Conservation (phyloP, 2,329 filamentous ascomycete genomes). For the Fusarium coffeatum region DNA sequence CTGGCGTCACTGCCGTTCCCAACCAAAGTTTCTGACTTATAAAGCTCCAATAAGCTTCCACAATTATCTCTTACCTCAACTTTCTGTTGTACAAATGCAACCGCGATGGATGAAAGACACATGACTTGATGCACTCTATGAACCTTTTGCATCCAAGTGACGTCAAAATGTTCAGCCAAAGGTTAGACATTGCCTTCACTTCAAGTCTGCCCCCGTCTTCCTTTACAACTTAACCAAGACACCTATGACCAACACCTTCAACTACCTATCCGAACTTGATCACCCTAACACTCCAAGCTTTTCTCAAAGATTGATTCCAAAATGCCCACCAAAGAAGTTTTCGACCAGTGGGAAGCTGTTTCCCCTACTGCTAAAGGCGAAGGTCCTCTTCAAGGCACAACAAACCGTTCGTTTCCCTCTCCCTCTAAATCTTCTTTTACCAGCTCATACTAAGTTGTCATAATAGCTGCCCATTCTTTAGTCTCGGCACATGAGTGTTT, state of each 20-base stretch:
- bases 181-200: background rate
- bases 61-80: background rate
- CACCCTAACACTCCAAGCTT: fast-evolving
- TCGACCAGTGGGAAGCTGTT: constrained; percentile 32
- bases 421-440: background rate
- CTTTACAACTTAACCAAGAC: background rate
- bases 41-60: background rate
- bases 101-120: background rate
- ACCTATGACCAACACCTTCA: background rate
- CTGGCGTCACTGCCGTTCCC: background rate
- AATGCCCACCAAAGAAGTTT: constrained; percentile 43
- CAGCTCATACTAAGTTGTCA: background rate
- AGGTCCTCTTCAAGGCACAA: constrained; percentile 37
- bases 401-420: constrained; percentile 10
- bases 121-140: background rate
- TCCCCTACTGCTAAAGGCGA: constrained; percentile 29
- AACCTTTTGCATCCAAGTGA: background rate
- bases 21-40: background rate
- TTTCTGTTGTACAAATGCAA: constrained; percentile 19
- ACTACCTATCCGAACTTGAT: too few species aligned
- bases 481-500: constrained; percentile 45
- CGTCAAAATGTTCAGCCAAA: constrained; percentile 2
- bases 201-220: background rate
- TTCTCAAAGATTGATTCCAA: background rate
- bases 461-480: constrained; percentile 40